These are phyloP conservation scores for Tagetes patula DNA, from an alignment of 129 eudicot genomes.

Conservation along the genomic window DNA sequence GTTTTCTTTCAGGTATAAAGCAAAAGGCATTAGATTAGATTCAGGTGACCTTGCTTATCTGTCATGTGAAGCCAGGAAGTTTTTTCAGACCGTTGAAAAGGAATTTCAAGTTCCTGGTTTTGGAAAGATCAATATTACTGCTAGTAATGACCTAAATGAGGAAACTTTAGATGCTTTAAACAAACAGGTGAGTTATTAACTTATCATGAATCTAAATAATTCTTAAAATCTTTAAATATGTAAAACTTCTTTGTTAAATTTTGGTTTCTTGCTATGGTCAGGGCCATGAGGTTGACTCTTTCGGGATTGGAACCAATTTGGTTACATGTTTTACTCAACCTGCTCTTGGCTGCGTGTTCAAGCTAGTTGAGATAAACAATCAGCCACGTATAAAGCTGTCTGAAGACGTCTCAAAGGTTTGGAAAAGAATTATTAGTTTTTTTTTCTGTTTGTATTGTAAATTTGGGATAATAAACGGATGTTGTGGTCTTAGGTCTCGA, in stretches of 20 bases:
- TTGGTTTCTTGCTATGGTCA: slow-evolving; percentile 30
- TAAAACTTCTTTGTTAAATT: not conserved
- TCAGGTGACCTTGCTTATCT: slow-evolving; percentile 98
- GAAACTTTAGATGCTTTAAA: slow-evolving; percentile 97
- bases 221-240: not conserved
- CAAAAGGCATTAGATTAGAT: slow-evolving; percentile 85
- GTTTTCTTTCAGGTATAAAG: slow-evolving; percentile 66
- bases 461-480: slow-evolving; percentile 2
- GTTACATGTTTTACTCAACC: slow-evolving; percentile 99
- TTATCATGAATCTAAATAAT: not conserved
- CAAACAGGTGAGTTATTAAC: slow-evolving; percentile 70
- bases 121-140: slow-evolving; percentile 73
- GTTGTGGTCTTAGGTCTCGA: slow-evolving; percentile 69
- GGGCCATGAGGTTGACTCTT: slow-evolving; percentile 97
- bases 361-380: slow-evolving; percentile 92
- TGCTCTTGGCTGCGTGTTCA: slow-evolving; percentile 94
- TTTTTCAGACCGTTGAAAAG: slow-evolving; percentile 66
- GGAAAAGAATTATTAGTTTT: slow-evolving; percentile 12
- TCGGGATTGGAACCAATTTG: slow-evolving; percentile 91
- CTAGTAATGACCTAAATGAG: slow-evolving; percentile 97
- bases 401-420: slow-evolving; percentile 95
- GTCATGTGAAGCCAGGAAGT: slow-evolving; percentile 84
- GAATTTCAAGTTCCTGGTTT: slow-evolving; percentile 73
- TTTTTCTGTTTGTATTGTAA: not conserved
- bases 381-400: slow-evolving; percentile 97